Conservation (phyloP, 805 yeast species). For the Wickerhamomyces sydowiorum region DNA sequence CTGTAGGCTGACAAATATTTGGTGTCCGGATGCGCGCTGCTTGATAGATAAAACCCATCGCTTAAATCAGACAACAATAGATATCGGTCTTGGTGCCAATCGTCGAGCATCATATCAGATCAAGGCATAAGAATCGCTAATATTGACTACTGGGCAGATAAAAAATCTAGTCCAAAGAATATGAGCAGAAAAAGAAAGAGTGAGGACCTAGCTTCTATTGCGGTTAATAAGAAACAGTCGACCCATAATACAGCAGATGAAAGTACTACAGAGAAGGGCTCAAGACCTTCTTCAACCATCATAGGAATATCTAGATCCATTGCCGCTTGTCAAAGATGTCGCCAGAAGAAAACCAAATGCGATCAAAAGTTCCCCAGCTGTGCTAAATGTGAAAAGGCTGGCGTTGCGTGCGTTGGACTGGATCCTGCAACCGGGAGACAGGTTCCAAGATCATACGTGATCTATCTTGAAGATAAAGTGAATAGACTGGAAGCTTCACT, state of each 20-base stretch:
- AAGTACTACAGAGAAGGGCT: background rate
- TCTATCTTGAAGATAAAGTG: conserved; percentile 63
- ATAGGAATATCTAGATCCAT: conserved; percentile 55
- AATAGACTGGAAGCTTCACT: conserved; percentile 49
- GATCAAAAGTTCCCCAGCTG: conserved; percentile 55
- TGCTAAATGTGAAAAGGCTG: conserved; percentile 49
- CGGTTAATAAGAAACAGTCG: background rate
- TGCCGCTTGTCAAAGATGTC: conserved; percentile 83
- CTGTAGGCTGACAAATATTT: too few relatives aligned
- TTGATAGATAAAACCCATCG: background rate
- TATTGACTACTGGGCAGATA: too few relatives aligned
- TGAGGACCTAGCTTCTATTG: conserved; percentile 18
- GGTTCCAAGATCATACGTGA: conserved; percentile 74
- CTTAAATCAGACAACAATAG: background rate
- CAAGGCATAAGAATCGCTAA: too few relatives aligned
- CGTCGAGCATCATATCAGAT: too few relatives aligned
- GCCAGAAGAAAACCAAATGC: conserved; percentile 61
- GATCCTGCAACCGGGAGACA: conserved; percentile 89
- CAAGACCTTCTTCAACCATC: conserved; percentile 16
- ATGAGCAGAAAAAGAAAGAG: background rate
- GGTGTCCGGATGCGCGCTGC: background rate
- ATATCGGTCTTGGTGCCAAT: too few relatives aligned
- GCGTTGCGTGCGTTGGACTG: conserved; percentile 71
- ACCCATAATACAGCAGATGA: background rate
- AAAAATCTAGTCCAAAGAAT: too few relatives aligned